Evolutionary conservation across 371 early-diverging fungal species (phyloP).

Genomic region (Mucor indicus): DNA sequence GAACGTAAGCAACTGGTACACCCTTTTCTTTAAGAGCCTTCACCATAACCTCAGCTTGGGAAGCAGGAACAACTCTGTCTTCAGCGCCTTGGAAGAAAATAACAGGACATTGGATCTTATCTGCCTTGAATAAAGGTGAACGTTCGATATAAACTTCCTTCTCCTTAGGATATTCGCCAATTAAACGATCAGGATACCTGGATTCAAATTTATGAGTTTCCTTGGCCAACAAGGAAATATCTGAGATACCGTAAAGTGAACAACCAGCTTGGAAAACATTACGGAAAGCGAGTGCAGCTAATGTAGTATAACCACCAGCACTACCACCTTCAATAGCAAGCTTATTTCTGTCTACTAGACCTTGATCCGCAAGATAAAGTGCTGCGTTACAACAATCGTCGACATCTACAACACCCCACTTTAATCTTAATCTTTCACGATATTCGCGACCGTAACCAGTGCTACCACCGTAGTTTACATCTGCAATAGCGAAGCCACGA

Average conservation of each 20-base stretch:
- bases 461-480: slow-evolving; percentile 80
- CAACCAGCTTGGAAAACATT: slow-evolving; percentile 74
- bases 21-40: slow-evolving; percentile 59
- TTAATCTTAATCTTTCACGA: slow-evolving; percentile 63
- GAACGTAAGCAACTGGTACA: slow-evolving; percentile 63
- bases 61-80: slow-evolving; percentile 78
- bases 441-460: slow-evolving; percentile 73
- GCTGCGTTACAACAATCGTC: slow-evolving; percentile 77
- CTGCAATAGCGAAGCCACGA: slow-evolving; percentile 70
- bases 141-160: slow-evolving; percentile 50
- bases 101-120: slow-evolving; percentile 61
- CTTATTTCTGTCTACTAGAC: slow-evolving; percentile 58
- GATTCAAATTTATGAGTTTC: slow-evolving; percentile 82
- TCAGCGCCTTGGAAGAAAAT: slow-evolving; percentile 75
- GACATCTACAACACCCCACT: slow-evolving; percentile 77
- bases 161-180: slow-evolving; percentile 66
- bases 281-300: slow-evolving; percentile 68
- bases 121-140: slow-evolving; percentile 59
- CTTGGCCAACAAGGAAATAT: slow-evolving; percentile 61
- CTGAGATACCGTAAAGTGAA: slow-evolving; percentile 68
- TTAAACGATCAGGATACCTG: slow-evolving; percentile 54
- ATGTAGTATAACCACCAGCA: slow-evolving; percentile 70
- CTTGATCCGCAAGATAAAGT: slow-evolving; percentile 53
- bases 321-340: slow-evolving; percentile 69
- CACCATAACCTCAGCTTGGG: slow-evolving; percentile 74